Conservation (phyloP, 257 asterid genomes). For the Lycium barbarum region DNA sequence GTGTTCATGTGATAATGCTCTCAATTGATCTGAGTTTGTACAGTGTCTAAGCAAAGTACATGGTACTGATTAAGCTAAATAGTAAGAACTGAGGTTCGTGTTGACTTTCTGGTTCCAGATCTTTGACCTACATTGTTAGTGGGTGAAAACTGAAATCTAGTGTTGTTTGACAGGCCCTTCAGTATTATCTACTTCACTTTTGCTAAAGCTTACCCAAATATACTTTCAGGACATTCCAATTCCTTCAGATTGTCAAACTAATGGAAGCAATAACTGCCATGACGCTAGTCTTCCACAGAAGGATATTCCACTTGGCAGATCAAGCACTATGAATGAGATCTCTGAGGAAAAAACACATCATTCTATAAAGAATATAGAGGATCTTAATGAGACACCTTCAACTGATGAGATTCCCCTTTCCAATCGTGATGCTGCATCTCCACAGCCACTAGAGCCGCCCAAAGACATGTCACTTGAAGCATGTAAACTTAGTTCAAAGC, state of each 20-base stretch:
- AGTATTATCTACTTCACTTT: neutral
- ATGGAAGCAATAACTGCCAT: constrained; percentile 33
- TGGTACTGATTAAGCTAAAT: neutral
- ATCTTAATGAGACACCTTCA: constrained; percentile 44
- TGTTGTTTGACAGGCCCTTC: neutral
- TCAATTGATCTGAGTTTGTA: neutral
- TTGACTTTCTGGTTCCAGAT: neutral
- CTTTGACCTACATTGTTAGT: neutral
- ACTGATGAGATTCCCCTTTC: constrained; percentile 33
- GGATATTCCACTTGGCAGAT: constrained; percentile 40
- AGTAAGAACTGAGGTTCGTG: neutral
- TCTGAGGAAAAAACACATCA: constrained; percentile 35
- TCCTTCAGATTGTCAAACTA: constrained; percentile 44
- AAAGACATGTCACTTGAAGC: constrained; percentile 40
- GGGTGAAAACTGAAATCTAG: neutral
- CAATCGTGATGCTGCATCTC: constrained; percentile 30
- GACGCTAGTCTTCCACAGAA: constrained; percentile 34
- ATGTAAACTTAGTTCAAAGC: constrained; percentile 30
- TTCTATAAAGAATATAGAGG: constrained; percentile 39
- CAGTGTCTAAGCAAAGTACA: neutral
- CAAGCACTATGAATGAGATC: constrained; percentile 35
- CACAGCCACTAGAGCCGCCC: constrained; percentile 43
- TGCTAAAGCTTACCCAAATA: neutral
- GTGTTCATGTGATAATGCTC: neutral
- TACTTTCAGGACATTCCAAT: constrained; percentile 51